A percentile compares a stretch with the other conserved stretches of the same genome.
These are phyloP conservation scores for Aureobasidium sp. DNA, from an alignment of 2,329 filamentous ascomycete species.

Conservation along the genomic window DNA sequence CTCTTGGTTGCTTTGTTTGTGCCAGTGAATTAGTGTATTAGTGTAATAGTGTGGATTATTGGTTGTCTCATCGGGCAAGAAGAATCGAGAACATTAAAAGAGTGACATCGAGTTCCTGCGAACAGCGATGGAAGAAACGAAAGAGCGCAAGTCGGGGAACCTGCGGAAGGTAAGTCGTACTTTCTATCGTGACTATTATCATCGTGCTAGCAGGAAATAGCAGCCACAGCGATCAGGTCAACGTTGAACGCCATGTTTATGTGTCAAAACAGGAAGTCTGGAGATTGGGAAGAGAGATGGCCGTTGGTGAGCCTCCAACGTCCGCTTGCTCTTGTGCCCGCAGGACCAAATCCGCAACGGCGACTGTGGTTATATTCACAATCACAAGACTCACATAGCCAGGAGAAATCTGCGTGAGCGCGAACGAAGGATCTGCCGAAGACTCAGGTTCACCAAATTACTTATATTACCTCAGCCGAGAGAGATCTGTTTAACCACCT, in stretches of 20 bases:
- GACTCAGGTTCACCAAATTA: background rate
- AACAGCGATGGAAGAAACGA: background rate
- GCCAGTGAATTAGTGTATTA: background rate
- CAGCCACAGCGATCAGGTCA: background rate
- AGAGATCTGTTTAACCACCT: background rate
- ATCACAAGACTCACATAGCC: background rate
- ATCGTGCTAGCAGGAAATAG: background rate
- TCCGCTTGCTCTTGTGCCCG: background rate
- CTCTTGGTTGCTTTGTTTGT: background rate
- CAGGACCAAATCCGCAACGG: background rate
- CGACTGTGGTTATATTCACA: background rate
- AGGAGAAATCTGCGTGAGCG: background rate
- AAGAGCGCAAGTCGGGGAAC: background rate
- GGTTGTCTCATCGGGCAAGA: background rate
- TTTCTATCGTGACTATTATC: background rate
- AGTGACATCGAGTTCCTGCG: background rate
- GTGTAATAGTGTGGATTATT: background rate
- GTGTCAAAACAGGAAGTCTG: conserved; percentile 3
- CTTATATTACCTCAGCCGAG: background rate
- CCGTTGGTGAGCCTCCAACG: conserved; percentile 5
- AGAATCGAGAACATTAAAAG: conserved; percentile 4
- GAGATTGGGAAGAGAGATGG: conserved; percentile 1
- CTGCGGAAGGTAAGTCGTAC: background rate
- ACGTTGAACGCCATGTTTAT: conserved; percentile 9
- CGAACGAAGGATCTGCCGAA: background rate